Evolutionary conservation across 2,329 filamentous ascomycete species (phyloP).

Genomic region (Fusarium sterilihyphosum): DNA sequence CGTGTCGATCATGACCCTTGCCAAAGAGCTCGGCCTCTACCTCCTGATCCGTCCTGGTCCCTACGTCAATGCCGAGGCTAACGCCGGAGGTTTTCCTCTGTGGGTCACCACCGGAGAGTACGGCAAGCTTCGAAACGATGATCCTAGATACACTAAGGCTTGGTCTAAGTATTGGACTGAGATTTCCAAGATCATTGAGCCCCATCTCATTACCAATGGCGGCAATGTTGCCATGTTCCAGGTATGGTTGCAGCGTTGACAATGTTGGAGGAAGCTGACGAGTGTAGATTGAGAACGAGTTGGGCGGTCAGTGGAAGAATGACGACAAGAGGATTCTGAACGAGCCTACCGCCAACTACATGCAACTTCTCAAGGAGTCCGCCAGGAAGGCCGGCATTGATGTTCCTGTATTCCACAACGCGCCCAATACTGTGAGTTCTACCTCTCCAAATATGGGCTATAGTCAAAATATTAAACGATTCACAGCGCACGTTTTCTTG

Average conservation of each 20-base stretch:
- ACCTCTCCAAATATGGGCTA: slow-evolving; percentile 26
- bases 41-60: slow-evolving; percentile 64
- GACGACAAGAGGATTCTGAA: slow-evolving; percentile 58
- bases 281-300: slow-evolving; percentile 63
- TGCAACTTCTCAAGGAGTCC: slow-evolving; percentile 64
- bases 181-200: slow-evolving; percentile 60
- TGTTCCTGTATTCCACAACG: slow-evolving; percentile 67
- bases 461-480: slow-evolving; percentile 19
- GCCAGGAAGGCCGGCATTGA: slow-evolving; percentile 67
- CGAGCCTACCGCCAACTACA: slow-evolving; percentile 60
- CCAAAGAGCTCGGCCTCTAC: slow-evolving; percentile 58
- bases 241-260: not conserved
- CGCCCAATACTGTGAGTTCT: slow-evolving; percentile 64
- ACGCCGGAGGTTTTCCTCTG: slow-evolving; percentile 69
- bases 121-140: slow-evolving; percentile 62
- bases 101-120: slow-evolving; percentile 71
- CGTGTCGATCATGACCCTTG: slow-evolving; percentile 57
- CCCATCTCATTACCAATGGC: slow-evolving; percentile 66
- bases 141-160: slow-evolving; percentile 61
- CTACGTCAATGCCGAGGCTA: slow-evolving; percentile 72
- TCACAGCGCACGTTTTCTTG: slow-evolving; percentile 54
- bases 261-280: not conserved
- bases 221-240: slow-evolving; percentile 65
- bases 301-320: slow-evolving; percentile 55
- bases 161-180: slow-evolving; percentile 64